phyloP scores from a whole-genome alignment of 129 eudicot species.

The Logfia minima region DNA sequence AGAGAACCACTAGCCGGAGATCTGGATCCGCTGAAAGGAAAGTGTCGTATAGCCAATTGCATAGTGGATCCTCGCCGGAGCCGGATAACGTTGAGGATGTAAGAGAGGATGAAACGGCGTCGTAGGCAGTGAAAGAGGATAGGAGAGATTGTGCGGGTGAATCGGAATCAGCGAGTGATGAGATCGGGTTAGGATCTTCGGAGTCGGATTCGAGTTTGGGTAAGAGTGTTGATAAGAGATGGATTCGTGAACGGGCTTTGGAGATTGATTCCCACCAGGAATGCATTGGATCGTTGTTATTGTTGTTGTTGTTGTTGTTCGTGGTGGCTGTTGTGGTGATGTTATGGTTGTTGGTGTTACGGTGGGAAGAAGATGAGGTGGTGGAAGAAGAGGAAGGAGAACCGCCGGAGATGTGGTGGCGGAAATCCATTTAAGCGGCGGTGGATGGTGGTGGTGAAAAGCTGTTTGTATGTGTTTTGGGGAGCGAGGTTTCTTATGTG shows the following conservation, averaged over 20 bases:
- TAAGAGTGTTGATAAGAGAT: conserved; percentile 60
- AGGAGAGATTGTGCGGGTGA: conserved; percentile 85
- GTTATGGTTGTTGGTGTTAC: conserved; percentile 17
- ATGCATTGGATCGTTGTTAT: conserved; percentile 71
- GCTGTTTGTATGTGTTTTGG: not conserved
- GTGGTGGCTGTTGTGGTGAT: conserved; percentile 22
- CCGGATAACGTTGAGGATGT: conserved; percentile 63
- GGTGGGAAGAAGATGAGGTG: conserved; percentile 49
- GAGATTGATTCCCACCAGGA: conserved; percentile 98
- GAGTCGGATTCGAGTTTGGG: conserved; percentile 40
- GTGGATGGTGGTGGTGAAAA: not conserved
- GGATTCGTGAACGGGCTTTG: conserved; percentile 84
- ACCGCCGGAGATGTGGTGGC: conserved; percentile 46
- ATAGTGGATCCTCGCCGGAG: conserved; percentile 69
- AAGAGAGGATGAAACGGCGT: conserved; percentile 53
- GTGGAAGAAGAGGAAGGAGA: conserved; percentile 65
- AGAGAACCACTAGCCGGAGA: conserved; percentile 79
- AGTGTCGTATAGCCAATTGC: conserved; percentile 91
- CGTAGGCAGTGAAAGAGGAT: conserved; percentile 62
- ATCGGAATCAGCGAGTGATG: conserved; percentile 86
- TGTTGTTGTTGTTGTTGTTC: conserved; percentile 24
- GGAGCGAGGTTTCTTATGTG: not conserved
- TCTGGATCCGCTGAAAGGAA: conserved; percentile 78
- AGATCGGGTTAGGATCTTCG: conserved; percentile 43
- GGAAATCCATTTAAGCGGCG: conserved; percentile 36